Base-by-base conservation (phyloP, 768 basidiomycete genomes). In the Kwoniella botswanensis region DNA sequence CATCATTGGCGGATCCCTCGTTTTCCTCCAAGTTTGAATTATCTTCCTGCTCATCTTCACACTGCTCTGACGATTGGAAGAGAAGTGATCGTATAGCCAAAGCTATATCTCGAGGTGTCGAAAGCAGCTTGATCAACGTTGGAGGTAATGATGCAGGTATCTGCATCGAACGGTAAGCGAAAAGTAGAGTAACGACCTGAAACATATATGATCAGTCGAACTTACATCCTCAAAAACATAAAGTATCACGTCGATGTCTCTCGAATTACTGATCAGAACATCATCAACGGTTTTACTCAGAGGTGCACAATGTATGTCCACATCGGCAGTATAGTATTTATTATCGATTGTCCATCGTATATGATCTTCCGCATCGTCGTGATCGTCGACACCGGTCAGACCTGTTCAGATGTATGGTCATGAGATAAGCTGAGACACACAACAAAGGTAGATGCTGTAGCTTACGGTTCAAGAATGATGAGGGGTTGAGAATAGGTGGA, bases 311-410 rank as follows among this genome's bases (percentile, higher is more conserved):
- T 70, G 56, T n/a, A 74, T 66, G 1, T 62, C 7, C 11, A 82
- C 77, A 24, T 64, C 26, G 50, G 79, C 80, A 11, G 77, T 75
- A 58, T 82, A 82, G 69, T 82, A 82, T 46, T 82, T 82, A 65
- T 82, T 82, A 46, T 77, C 77, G 22, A 82, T 80, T 0, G 12
- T 52, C 81, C 81, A 82, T 44, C 54, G 43, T 22, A 26, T 5
- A 15, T 29, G 22, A 12, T 62, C 60, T 12, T 4, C 54, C 22
- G 26, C 10, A n/a, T 46, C 52, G 53, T 26, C 13, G 7, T 24
- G n/a, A 17, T 41, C 17, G 2, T n/a, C 9, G 3, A 29, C n/a
- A 35, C 57, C 44, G 2, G 61, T 63, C 21, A 63, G 26, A 50
- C 54, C 61, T 63, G 41, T 24, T 7, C 10, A 18, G 11, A 41